Evolutionary conservation across 2,329 filamentous ascomycete genomes (phyloP), one percentile per base, ranked within the genome.

Genomic region (Ilyonectria sp.): DNA sequence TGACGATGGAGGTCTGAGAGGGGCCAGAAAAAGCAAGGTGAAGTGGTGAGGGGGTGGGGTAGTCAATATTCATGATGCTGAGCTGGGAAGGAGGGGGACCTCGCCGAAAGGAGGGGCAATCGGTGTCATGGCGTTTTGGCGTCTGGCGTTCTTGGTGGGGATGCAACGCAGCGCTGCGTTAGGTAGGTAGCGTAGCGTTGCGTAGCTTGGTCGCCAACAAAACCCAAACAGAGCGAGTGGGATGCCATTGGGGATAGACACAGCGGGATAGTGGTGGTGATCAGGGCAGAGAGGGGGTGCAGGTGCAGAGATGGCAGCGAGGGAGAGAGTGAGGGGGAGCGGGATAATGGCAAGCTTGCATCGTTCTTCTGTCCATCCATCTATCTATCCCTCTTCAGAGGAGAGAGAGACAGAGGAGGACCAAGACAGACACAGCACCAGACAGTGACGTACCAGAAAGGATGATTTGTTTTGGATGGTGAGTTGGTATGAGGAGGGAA

Each of bases 31-130:
- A 50, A 67, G 37, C 55, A 65, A 66, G 43, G 44, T 40, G 54
- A 66, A 21, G 68, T 58, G 63, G 58, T 65, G 72, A 73, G 65
- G 67, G 67, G 71, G 73, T 71, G 72, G 72, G 72, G 72, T 69
- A 70, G 67, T 74, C 74, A 71, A 75, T 73, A 62, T 65, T 69
- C 43, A 73, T 73, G 68, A 71, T 71, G 65, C 23, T 52, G 49
- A 43, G 53, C 46, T 63, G 43, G 53, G 60, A 63, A 52, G 60
- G 47, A 56, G 60, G 53, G 60, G 53, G 37, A 58, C 40, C 29
- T 65, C 56, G 62, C 37, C 33, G 40, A 60, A 65, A 60, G 57
- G 63, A 65, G 63, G 63, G 58, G 63, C 58, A 63, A 26, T 31
- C 60, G 31, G 37, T 29, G 33, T 60, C 57, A 60, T 56, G 53